Base-by-base conservation (phyloP, 2,329 filamentous ascomycete genomes). In the Scytalidium lignicola region DNA sequence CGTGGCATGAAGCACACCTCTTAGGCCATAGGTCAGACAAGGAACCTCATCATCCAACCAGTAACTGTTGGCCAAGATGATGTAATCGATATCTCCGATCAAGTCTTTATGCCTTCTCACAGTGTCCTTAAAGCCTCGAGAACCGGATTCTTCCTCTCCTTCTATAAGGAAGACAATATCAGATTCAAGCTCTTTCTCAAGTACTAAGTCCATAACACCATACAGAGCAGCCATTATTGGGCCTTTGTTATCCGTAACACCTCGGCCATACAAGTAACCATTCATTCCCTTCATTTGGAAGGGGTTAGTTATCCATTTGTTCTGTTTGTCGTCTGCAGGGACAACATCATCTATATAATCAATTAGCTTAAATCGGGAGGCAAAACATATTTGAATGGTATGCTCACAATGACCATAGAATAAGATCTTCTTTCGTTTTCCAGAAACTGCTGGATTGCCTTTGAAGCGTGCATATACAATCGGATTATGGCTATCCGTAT, bases 241-340 rank as follows among this genome's bases (percentile, higher is more conserved):
- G 0, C 95, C 93, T 67, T 99, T 99, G 71, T 99, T 97, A 67
- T 99, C 93, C 43, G 90, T 95, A 13, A 95, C 88, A n/a, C 93
- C 93, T 59, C 93, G 87, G 2, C 93, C 93, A 56, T 99, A 97
- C 1, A 97, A 74, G 65, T 92, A 97, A 0, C 93, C 92, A 59
- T 96, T 91, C 49, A 90, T 82, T 3, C 93, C 93, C 45, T 86
- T 86, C 62, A 97, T 78, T n/a, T 85, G 78, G 65, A 97, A 99
- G 0, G 93, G 95, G 55, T 97, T 88, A 1, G 83, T 83, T 37
- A 81, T 78, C 93, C 93, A 99, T 57, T 89, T 92, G 32, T 81
- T 80, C 50, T 85, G 83, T 54, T 87, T 87, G 32, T 86, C 84
- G 57, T 96, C 90, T 0, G 93, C 93, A 1, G 90, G 81, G 3